Percentiles rank a stretch among this genome's conserved stretches.
Evolutionary conservation across 2,329 filamentous ascomycete genomes (phyloP).

Genomic region (Amphichorda felina): DNA sequence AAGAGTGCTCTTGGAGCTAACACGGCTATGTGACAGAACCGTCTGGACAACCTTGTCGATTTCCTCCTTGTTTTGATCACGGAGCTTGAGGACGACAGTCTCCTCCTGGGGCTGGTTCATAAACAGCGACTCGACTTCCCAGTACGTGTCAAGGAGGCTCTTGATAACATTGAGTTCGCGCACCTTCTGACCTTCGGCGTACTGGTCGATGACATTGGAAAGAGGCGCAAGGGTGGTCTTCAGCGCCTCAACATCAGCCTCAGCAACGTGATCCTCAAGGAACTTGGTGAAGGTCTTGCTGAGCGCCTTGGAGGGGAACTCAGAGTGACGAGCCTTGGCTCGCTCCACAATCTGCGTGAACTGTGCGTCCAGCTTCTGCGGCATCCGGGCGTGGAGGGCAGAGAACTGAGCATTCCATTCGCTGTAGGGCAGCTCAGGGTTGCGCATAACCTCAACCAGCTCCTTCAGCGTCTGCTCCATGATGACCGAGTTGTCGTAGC

Average conservation of each 20-base stretch:
- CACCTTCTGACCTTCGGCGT: conserved; percentile 77
- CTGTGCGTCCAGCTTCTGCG: conserved; percentile 75
- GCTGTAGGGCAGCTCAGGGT: conserved; percentile 85
- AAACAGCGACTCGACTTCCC: conserved; percentile 76
- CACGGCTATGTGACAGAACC: conserved; percentile 86
- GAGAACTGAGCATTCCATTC: conserved; percentile 96
- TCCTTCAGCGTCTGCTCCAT: conserved; percentile 82
- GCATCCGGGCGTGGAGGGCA: conserved; percentile 94
- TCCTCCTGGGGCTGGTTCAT: conserved; percentile 83
- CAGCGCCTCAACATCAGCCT: conserved; percentile 61
- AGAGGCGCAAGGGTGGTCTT: conserved; percentile 65
- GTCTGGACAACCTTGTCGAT: conserved; percentile 74
- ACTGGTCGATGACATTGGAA: conserved; percentile 64
- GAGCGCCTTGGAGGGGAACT: conserved; percentile 87
- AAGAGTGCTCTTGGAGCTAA: conserved; percentile 88
- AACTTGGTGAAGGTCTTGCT: conserved; percentile 79
- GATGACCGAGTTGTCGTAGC: conserved; percentile 95
- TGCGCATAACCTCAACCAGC: conserved; percentile 78
- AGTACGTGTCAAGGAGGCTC: conserved; percentile 70
- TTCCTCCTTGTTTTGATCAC: conserved; percentile 94
- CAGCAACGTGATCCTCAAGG: conserved; percentile 70
- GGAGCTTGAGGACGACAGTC: conserved; percentile 82
- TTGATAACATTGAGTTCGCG: conserved; percentile 81
- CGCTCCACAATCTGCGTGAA: conserved; percentile 81
- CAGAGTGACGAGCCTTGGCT: conserved; percentile 61